Percentiles rank a stretch among this genome's conserved stretches.
Evolutionary conservation across 441 rosid species (phyloP).

Genomic region (Theobroma grandiflorum): DNA sequence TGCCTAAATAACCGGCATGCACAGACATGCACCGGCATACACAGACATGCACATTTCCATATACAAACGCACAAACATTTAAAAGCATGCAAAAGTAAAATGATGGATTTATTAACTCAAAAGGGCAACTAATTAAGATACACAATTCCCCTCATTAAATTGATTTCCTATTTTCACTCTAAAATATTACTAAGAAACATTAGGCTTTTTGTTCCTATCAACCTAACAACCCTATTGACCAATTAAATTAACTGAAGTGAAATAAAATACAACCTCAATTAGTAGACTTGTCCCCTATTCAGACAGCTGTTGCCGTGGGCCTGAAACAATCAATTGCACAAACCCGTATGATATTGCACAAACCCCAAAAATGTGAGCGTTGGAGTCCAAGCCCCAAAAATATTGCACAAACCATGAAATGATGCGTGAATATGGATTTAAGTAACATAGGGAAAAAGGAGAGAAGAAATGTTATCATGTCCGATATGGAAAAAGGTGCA

Average conservation of each 20-base stretch:
- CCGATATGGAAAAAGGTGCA: constrained; percentile 2
- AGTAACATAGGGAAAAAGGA: not conserved
- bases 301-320: constrained; percentile 67
- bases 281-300: constrained; percentile 34
- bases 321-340: constrained; percentile 93
- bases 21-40: not conserved
- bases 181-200: constrained; percentile 26
- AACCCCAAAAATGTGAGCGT: no score
- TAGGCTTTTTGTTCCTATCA: constrained; percentile 25
- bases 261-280: constrained; percentile 36
- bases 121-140: constrained; percentile 23
- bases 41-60: not conserved
- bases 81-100: constrained; percentile 12
- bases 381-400: constrained; percentile 2
- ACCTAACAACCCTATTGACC: constrained; percentile 31
- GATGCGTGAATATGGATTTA: not conserved
- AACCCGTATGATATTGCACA: no score
- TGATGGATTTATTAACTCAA: constrained; percentile 23
- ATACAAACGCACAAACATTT: not conserved
- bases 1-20: no score
- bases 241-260: constrained; percentile 29
- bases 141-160: constrained; percentile 26
- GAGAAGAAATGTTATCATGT: not conserved
- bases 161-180: constrained; percentile 33
- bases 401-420: constrained; percentile 3